A percentile compares a stretch with the other conserved stretches of the same genome.
These are phyloP conservation scores for Aschersonia sp. DNA, from an alignment of 2,329 filamentous ascomycete genomes.

Conservation along the genomic window DNA sequence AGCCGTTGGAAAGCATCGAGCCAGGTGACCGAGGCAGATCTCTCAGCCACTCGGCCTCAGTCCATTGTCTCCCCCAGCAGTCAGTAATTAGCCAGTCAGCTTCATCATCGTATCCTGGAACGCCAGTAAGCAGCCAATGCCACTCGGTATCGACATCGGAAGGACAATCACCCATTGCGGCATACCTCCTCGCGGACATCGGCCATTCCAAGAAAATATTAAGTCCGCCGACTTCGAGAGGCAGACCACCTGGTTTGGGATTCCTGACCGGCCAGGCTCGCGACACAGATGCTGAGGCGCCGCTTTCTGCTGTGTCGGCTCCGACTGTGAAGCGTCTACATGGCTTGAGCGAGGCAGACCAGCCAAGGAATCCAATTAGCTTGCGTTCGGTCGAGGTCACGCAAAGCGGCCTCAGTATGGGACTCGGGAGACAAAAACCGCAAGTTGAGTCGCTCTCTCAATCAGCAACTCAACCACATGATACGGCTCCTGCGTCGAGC, in stretches of 20 bases:
- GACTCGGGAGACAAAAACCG: slow-evolving; percentile 10
- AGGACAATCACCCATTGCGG: slow-evolving; percentile 9
- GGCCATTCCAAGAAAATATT: too few species aligned
- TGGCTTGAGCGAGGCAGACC: too few species aligned
- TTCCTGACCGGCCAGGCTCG: too few species aligned
- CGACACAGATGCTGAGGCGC: too few species aligned
- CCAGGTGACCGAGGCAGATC: background rate
- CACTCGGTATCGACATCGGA: slow-evolving; percentile 16
- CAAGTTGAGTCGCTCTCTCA: slow-evolving; percentile 20
- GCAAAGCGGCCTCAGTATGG: slow-evolving; percentile 8
- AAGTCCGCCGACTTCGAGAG: too few species aligned
- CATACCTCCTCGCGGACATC: too few species aligned
- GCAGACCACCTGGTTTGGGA: too few species aligned
- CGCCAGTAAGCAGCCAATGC: slow-evolving; percentile 12
- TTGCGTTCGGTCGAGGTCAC: background rate
- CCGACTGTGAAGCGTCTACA: too few species aligned
- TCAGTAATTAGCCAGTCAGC: slow-evolving; percentile 13
- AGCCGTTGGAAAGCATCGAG: slow-evolving; percentile 7
- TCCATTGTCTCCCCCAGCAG: slow-evolving; percentile 10
- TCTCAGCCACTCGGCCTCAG: slow-evolving; percentile 3
- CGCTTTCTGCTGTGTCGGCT: too few species aligned
- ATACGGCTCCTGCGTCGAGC: slow-evolving; percentile 11
- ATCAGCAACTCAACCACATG: slow-evolving; percentile 12
- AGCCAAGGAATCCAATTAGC: background rate
- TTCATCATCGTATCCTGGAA: slow-evolving; percentile 18